Evolutionary conservation across 768 basidiomycete species (phyloP).

Genomic region (Antrodiella citrinella): DNA sequence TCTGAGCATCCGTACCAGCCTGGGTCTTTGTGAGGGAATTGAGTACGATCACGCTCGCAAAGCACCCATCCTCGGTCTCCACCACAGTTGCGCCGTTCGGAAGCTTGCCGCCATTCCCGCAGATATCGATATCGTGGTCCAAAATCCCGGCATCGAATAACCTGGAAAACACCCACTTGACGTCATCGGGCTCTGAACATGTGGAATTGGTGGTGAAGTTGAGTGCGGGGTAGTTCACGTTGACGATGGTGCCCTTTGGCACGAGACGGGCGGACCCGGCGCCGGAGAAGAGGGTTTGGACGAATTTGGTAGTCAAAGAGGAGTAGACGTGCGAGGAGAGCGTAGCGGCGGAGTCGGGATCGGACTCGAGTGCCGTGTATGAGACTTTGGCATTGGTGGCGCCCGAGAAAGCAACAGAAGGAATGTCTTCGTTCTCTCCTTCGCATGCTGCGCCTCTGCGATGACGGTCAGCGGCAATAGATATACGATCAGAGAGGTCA

Average conservation of each 20-base stretch:
- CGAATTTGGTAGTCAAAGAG: slow-evolving; percentile 13
- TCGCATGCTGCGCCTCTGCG: slow-evolving; percentile 21
- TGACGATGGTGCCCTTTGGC: slow-evolving; percentile 26
- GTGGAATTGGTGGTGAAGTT: slow-evolving; percentile 20
- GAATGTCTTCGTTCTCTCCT: slow-evolving; percentile 20
- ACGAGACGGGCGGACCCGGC: slow-evolving; percentile 20
- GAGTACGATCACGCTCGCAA: neutral
- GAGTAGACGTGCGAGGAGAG: slow-evolving; percentile 15
- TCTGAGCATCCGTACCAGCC: neutral
- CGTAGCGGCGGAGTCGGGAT: slow-evolving; percentile 12
- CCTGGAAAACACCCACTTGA: slow-evolving; percentile 34
- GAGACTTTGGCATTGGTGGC: slow-evolving; percentile 17
- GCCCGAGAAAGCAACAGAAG: slow-evolving; percentile 24
- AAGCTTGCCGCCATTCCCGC: slow-evolving; percentile 31
- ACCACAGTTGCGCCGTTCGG: slow-evolving; percentile 36
- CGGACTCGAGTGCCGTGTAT: slow-evolving; percentile 18
- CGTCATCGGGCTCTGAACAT: slow-evolving; percentile 30
- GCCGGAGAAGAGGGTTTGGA: slow-evolving; percentile 16
- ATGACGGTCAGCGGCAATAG: too few species aligned
- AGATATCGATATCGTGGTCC: slow-evolving; percentile 35
- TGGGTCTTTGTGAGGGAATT: neutral
- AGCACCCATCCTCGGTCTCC: neutral
- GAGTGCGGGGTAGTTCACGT: slow-evolving; percentile 29
- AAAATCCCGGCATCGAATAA: slow-evolving; percentile 28
- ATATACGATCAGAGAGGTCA: too few species aligned